Evolutionary conservation across 768 basidiomycete genomes (phyloP).

Genomic region (Tulasnella sp.): DNA sequence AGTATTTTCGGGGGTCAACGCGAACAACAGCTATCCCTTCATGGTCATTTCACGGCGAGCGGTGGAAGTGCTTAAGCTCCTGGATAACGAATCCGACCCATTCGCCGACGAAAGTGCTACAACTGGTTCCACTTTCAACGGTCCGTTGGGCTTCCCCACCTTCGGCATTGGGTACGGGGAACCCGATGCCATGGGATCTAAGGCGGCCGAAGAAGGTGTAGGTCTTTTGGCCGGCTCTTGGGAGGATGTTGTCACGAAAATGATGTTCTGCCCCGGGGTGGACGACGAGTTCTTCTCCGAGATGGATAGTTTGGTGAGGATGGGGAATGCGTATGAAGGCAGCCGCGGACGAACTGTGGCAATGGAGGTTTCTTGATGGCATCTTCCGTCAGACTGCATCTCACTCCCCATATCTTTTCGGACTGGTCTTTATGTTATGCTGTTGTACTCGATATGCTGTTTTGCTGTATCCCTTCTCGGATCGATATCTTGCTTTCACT

Average conservation of each 20-base stretch:
- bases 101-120: conserved; percentile 55
- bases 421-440: too few species aligned
- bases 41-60: conserved; percentile 36
- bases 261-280: conserved; percentile 40
- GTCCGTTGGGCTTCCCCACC: conserved; percentile 6
- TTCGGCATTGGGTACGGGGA: conserved; percentile 41
- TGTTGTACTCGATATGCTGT: too few species aligned
- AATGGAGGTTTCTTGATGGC: neutral
- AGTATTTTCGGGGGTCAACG: conserved; percentile 37
- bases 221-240: conserved; percentile 63
- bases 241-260: conserved; percentile 51
- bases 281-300: conserved; percentile 67
- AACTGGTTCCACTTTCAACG: conserved; percentile 33
- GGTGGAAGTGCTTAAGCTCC: conserved; percentile 62
- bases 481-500: too few species aligned
- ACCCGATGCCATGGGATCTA: conserved; percentile 42
- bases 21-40: conserved; percentile 3
- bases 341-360: too few species aligned
- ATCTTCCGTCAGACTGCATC: too few species aligned
- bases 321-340: conserved; percentile 30
- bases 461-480: too few species aligned
- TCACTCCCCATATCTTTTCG: too few species aligned
- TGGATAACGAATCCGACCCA: conserved; percentile 63
- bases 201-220: conserved; percentile 52
- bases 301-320: conserved; percentile 63